phyloP scores from a whole-genome alignment of 176 grass and related monocot genomes.

The Hordeum vulgare region DNA sequence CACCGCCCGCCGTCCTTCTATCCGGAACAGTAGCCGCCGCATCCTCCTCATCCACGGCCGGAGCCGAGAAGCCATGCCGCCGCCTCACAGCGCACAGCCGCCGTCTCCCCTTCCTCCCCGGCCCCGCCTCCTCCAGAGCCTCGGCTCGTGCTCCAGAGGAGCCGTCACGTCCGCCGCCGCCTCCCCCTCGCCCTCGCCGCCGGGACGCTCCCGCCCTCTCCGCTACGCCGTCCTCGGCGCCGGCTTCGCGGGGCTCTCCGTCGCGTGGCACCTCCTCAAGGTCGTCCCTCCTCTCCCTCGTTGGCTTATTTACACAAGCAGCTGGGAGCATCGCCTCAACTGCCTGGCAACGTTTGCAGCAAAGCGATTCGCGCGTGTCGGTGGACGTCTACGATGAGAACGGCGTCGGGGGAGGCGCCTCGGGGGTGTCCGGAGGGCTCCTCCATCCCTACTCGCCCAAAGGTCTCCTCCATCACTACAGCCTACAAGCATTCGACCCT shows the following conservation, averaged over 20 bases:
- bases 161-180: not conserved
- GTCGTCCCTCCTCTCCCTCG: not conserved
- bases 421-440: conserved; percentile 77
- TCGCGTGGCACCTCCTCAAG: conserved; percentile 97
- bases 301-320: not conserved
- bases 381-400: conserved; percentile 88
- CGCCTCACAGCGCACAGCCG: not conserved
- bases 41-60: not conserved
- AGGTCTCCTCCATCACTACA: conserved; percentile 26
- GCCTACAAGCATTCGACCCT: not conserved
- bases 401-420: conserved; percentile 80
- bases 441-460: conserved; percentile 94
- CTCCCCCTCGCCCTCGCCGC: not conserved
- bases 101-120: not conserved
- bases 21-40: not conserved
- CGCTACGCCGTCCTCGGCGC: conserved; percentile 84
- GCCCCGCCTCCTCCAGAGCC: not conserved
- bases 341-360: conserved; percentile 21
- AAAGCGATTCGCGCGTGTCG: conserved; percentile 47
- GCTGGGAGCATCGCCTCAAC: not conserved
- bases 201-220: conserved; percentile 6
- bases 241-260: conserved; percentile 78
- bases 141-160: conserved; percentile 10
- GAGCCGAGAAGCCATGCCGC: conserved; percentile 12
- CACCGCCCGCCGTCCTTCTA: not conserved